Base-by-base conservation (phyloP, 75 land plant species). In the Cunninghamia lanceolata region DNA sequence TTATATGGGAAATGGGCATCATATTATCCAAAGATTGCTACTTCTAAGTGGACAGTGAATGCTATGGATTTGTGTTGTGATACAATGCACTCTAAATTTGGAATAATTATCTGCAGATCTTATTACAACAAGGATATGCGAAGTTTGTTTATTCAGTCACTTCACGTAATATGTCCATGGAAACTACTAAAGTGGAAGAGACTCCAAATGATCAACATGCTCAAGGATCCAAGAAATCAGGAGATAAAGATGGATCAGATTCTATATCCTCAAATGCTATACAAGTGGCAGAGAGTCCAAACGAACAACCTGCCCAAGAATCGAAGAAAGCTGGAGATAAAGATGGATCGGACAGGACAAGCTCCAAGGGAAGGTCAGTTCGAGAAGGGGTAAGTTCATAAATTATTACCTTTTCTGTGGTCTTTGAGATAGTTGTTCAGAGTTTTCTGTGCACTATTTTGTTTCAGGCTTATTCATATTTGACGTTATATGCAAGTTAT, bases 321-420 rank as follows among this genome's bases (percentile, higher is more conserved):
- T 7, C 79, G 7, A 38, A 13, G 21, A 76, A 76, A 39, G 79
- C 15, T 16, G 47, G 82, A 28, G 46, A 79, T 79, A 43, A 79
- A 43, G 30, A 79, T 28, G 82, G 46, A 79, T 79, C 82, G 3
- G 14, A 43, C 9, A 43, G 46, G 30, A 79, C 82, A 40, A 28
- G 46, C 25, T 42, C 82, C 10, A 79, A 79, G 28, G 46, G 82
- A 28, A 42, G 82, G 47, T 25, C 82, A 9, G 82, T 79, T 43
- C 82, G 82, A 79, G 82, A 43, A 79, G 82, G 82, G 46, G 82
- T 79, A 79, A 40, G 42, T 78, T 76, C 28, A 5, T 79, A 28
- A 42, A 0, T 79, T 38, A 6, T n/a, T 43, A 16, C 19, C 25
- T 79, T 11, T n/a, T 43, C 25, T 15, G 4, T 25, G 43, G 43